Base-by-base conservation (phyloP, 225 moss, liverwort and hornwort genomes). In the Polytrichum commune region DNA sequence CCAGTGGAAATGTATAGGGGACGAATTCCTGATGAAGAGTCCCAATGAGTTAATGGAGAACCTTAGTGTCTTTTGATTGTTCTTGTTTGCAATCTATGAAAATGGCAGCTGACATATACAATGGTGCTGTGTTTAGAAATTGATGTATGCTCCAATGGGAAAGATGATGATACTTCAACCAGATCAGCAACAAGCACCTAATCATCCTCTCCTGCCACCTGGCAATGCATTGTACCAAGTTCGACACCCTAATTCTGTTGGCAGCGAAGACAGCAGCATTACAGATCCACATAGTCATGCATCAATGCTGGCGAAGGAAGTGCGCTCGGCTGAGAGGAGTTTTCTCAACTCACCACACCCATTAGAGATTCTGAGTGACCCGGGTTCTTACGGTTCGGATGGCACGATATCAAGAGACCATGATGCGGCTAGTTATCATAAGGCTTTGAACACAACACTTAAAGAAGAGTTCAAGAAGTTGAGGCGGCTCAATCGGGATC, bases 311-410 rank as follows among this genome's bases (percentile, higher is more conserved):
- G 56, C 68, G 19, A 76, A 78, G 46, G 80, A 89, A 75, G 81
- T 93, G 27, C 79, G 89, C 64, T 81, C 89, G 29, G 93, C 93
- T 28, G 90, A 93, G 65, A 72, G 90, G 32, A 83, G 86, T 29
- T 93, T 93, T 70, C 78, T 93, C 7, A 93, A 93, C 54, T 54
- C 71, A 53, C 93, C 93, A 5, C 93, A 93, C 67, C 93, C 93
- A 0, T 75, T 93, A 32, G 90, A 93, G 77, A 93, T 91, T 27
- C 80, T 93, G 3, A 85, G 85, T 27, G 90, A 93, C 53, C 90
- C 89, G 5, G 78, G 67, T 79, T 72, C 93, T 1, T 93, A 90
- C 73, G 93, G 93, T 29, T 73, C 89, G 19, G 93, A 85, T 27
- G 93, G 93, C 68, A 78, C 74, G 19, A 87, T 93, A 19, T 72